Conservation (phyloP, 2,329 filamentous ascomycete genomes). For the Cryphonectria nitschkei region DNA sequence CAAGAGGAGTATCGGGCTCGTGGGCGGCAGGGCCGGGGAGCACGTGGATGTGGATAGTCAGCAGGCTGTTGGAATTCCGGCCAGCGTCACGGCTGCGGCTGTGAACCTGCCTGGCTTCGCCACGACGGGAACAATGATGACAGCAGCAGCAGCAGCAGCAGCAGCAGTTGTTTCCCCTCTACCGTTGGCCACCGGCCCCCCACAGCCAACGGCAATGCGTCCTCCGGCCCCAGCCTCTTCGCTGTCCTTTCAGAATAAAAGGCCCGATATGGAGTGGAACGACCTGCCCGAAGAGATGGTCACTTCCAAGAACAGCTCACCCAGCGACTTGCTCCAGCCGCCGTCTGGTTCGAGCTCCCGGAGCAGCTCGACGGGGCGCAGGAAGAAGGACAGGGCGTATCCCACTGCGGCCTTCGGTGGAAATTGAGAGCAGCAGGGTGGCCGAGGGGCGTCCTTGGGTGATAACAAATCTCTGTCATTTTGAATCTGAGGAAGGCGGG, state of each 20-base stretch:
- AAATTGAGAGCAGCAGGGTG: slow-evolving; percentile 34
- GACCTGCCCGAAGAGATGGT: slow-evolving; percentile 66
- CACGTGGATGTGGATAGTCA: slow-evolving; percentile 25
- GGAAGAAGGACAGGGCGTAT: slow-evolving; percentile 65
- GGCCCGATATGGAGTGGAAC: slow-evolving; percentile 67
- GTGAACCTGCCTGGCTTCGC: slow-evolving; percentile 34
- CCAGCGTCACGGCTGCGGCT: slow-evolving; percentile 36
- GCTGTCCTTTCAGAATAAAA: slow-evolving; percentile 61
- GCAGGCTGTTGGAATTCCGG: slow-evolving; percentile 11
- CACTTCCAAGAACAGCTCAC: slow-evolving; percentile 29
- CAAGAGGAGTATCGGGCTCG: slow-evolving; percentile 46
- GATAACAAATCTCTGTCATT: background rate
- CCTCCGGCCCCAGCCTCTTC: slow-evolving; percentile 35
- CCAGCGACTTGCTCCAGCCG: slow-evolving; percentile 31
- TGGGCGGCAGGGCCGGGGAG: slow-evolving; percentile 4
- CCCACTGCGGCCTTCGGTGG: slow-evolving; percentile 66
- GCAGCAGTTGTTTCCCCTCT: background rate
- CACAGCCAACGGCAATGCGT: slow-evolving; percentile 23
- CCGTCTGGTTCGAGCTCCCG: slow-evolving; percentile 56
- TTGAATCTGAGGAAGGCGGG: background rate
- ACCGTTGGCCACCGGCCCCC: slow-evolving; percentile 7
- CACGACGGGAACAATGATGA: slow-evolving; percentile 14
- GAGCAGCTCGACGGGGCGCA: slow-evolving; percentile 48
- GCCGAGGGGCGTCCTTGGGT: background rate
- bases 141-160: slow-evolving; percentile 6